These are phyloP conservation scores for Boletus rubescentipes DNA, from an alignment of 768 basidiomycete genomes.

Conservation along the genomic window DNA sequence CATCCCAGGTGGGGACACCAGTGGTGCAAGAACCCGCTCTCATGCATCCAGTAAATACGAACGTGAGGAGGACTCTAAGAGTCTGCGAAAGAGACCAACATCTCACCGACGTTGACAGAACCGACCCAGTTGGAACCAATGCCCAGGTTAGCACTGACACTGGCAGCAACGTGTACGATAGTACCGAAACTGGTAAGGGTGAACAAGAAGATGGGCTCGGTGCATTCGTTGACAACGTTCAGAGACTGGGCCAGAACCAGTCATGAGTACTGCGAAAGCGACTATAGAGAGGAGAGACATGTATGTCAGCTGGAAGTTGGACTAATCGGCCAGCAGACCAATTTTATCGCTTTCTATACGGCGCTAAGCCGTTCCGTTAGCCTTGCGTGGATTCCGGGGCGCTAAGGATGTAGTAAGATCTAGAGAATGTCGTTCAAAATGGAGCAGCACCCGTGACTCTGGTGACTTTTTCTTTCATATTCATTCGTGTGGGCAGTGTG, in stretches of 20 bases:
- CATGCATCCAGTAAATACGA: constrained; percentile 29
- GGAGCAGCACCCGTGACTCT: too few relatives aligned
- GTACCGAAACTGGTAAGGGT: constrained; percentile 30
- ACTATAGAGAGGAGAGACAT: constrained; percentile 25
- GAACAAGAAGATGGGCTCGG: constrained; percentile 27
- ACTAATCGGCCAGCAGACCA: neutral
- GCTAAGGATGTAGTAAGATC: neutral
- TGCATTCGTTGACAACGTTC: constrained; percentile 28
- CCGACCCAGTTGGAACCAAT: constrained; percentile 34
- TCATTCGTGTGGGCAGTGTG: too few relatives aligned
- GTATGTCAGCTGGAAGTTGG: neutral
- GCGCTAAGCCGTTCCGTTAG: neutral
- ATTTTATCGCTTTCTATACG: constrained; percentile 15
- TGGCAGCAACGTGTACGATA: constrained; percentile 24
- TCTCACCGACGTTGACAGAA: constrained; percentile 30
- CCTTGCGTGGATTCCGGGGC: neutral
- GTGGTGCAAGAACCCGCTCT: constrained; percentile 26
- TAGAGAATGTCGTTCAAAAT: neutral
- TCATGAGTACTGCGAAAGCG: constrained; percentile 19
- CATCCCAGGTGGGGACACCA: constrained; percentile 31
- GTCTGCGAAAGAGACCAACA: neutral
- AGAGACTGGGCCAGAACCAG: constrained; percentile 29
- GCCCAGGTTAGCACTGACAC: constrained; percentile 25
- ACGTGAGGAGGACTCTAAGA: constrained; percentile 2
- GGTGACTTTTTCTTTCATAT: too few relatives aligned